phyloP scores from a whole-genome alignment of 768 basidiomycete species.

The Russula foetens region DNA sequence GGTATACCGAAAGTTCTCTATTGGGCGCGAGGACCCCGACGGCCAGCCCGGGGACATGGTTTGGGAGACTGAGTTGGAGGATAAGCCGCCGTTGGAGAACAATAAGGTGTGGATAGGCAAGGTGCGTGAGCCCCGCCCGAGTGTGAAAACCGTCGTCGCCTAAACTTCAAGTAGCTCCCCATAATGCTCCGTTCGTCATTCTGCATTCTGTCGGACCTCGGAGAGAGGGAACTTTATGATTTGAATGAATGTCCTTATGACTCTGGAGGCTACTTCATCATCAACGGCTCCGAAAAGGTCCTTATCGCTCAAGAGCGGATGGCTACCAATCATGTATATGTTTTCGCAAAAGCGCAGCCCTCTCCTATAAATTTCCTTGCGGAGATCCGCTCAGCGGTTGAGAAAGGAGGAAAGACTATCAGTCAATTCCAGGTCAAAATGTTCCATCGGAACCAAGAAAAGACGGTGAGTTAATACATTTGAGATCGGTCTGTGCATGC shows the following conservation, averaged over 20 bases:
- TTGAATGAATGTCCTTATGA: conserved; percentile 98
- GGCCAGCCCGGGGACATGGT: conserved; percentile 72
- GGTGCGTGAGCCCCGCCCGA: conserved; percentile 36
- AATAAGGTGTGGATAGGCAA: conserved; percentile 94
- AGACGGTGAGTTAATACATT: conserved; percentile 51
- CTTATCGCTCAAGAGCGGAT: conserved; percentile 98
- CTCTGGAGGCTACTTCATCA: conserved; percentile 98
- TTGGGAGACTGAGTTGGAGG: conserved; percentile 70
- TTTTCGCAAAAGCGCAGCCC: conserved; percentile 96
- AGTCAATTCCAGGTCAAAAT: conserved; percentile 98
- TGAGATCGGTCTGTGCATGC: conserved; percentile 12
- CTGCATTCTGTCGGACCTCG: conserved; percentile 79
- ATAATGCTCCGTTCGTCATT: conserved; percentile 97
- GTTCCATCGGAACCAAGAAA: conserved; percentile 85
- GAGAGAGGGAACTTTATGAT: conserved; percentile 77
- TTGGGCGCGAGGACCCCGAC: conserved; percentile 75
- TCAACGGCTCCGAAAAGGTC: conserved; percentile 99
- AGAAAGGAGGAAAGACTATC: conserved; percentile 97
- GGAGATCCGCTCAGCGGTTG: conserved; percentile 94
- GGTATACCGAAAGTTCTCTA: conserved; percentile 78
- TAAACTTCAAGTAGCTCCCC: conserved; percentile 57
- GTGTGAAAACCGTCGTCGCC: not conserved
- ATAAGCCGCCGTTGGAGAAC: conserved; percentile 45
- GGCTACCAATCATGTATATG: conserved; percentile 99
- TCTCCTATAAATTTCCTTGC: conserved; percentile 94